Conservation (phyloP, 2,329 filamentous ascomycete species). For the Arthroderma sp. region DNA sequence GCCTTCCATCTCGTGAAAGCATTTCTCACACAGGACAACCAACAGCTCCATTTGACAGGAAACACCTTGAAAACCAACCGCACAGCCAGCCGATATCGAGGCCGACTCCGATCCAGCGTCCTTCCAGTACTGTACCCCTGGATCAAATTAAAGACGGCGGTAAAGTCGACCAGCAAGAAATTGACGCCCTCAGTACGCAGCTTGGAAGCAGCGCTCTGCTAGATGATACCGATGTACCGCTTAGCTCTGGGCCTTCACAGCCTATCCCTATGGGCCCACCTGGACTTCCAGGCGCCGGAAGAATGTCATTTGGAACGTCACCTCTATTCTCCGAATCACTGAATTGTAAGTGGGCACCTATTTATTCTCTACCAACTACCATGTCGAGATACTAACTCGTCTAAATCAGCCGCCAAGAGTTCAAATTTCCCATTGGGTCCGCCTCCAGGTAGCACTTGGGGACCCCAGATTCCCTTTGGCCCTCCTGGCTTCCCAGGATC, state of each 20-base stretch:
- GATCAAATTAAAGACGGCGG: slow-evolving; percentile 32
- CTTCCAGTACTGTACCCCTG: slow-evolving; percentile 54
- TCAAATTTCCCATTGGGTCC: slow-evolving; percentile 20
- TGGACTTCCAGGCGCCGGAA: slow-evolving; percentile 33
- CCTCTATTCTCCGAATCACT: slow-evolving; percentile 32
- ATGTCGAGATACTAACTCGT: slow-evolving; percentile 13
- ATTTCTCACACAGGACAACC: slow-evolving; percentile 53
- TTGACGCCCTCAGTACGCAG: slow-evolving; percentile 63
- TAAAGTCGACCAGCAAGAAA: slow-evolving; percentile 37
- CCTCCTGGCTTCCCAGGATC: slow-evolving; percentile 23
- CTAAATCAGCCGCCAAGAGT: slow-evolving; percentile 20
- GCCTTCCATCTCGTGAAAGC: slow-evolving; percentile 19
- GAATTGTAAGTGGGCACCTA: slow-evolving; percentile 20
- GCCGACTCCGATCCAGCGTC: slow-evolving; percentile 77
- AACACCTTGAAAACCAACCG: slow-evolving; percentile 45
- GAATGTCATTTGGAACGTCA: slow-evolving; percentile 29
- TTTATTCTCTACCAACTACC: slow-evolving; percentile 4
- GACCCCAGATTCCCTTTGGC: slow-evolving; percentile 25
- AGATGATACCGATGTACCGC: slow-evolving; percentile 57
- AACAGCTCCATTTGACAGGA: slow-evolving; percentile 49
- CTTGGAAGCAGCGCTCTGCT: slow-evolving; percentile 84
- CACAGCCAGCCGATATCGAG: slow-evolving; percentile 62
- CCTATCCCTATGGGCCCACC: slow-evolving; percentile 31
- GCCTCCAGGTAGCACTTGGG: slow-evolving; percentile 22
- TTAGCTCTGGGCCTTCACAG: slow-evolving; percentile 36